Conservation (phyloP, 2,329 filamentous ascomycete genomes). For the Blastomyces parvus region DNA sequence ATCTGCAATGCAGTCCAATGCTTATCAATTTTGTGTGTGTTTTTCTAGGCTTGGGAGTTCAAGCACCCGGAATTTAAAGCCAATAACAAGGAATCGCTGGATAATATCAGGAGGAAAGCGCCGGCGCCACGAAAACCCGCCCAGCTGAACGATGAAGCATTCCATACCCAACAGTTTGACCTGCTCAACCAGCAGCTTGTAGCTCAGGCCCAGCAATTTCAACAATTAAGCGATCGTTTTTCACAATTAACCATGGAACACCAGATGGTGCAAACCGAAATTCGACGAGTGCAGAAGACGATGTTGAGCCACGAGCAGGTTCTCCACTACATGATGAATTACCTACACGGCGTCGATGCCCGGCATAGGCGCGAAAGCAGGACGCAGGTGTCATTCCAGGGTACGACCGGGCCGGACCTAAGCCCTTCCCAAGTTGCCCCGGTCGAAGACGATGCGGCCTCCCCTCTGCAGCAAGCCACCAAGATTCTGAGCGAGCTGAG, state of each 20-base stretch:
- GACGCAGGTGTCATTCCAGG: constrained; percentile 31
- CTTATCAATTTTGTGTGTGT: constrained; percentile 4
- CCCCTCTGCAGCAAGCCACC: constrained; percentile 57
- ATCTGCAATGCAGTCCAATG: constrained; percentile 15
- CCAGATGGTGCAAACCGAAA: constrained; percentile 54
- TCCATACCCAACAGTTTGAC: constrained; percentile 78
- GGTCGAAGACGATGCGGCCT: constrained; percentile 54
- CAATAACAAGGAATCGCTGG: constrained; percentile 90
- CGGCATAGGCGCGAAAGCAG: constrained; percentile 55
- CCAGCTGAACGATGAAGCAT: constrained; percentile 60
- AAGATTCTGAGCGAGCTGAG: constrained; percentile 58
- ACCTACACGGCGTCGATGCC: constrained; percentile 55
- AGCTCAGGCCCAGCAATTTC: constrained; percentile 85
- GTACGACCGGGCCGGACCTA: constrained; percentile 32
- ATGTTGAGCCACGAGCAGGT: constrained; percentile 63
- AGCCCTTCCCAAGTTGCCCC: constrained; percentile 39
- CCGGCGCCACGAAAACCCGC: constrained; percentile 73
- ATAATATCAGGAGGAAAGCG: constrained; percentile 93
- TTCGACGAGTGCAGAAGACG: constrained; percentile 58
- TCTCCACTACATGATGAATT: constrained; percentile 62
- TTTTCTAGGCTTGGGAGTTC: constrained; percentile 78
- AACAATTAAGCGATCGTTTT: constrained; percentile 75
- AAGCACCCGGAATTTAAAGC: constrained; percentile 93
- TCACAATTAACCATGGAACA: constrained; percentile 63
- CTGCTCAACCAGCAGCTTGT: constrained; percentile 79